phyloP scores from a whole-genome alignment of 208 protist species.

The Trypanosoma lewisi region DNA sequence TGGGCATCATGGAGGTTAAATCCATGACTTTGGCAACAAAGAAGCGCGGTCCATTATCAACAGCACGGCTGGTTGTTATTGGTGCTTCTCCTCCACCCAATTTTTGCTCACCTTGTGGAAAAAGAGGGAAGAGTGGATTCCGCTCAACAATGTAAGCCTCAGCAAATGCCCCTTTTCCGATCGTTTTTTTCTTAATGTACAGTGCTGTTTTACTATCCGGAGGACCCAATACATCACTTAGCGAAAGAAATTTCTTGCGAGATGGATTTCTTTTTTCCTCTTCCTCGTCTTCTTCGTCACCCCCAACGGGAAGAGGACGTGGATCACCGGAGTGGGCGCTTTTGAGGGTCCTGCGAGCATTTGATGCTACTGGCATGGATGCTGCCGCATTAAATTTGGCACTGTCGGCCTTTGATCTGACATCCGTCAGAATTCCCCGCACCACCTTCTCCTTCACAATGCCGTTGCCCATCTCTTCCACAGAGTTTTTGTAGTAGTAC shows the following conservation, averaged over 20 bases:
- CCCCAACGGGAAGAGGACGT: constrained; percentile 31
- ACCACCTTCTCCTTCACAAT: not conserved
- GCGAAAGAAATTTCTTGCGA: not conserved
- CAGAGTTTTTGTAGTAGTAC: not conserved
- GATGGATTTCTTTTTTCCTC: not conserved
- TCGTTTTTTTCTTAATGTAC: constrained; percentile 64
- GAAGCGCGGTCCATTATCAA: constrained; percentile 7
- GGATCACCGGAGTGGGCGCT: constrained; percentile 8
- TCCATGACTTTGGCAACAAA: constrained; percentile 90
- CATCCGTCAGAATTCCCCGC: not conserved
- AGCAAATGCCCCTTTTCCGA: constrained; percentile 91
- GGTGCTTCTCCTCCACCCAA: constrained; percentile 31
- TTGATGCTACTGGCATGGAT: not conserved
- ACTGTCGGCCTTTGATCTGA: not conserved
- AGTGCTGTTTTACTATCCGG: constrained; percentile 27
- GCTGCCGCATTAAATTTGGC: not conserved
- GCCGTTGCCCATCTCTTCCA: not conserved
- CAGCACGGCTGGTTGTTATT: constrained; percentile 10
- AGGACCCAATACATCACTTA: constrained; percentile 31
- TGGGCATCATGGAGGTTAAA: constrained; percentile 56
- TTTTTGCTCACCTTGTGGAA: constrained; percentile 31
- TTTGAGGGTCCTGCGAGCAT: not conserved
- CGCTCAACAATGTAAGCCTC: constrained; percentile 80
- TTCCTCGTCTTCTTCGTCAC: not conserved
- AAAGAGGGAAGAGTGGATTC: constrained; percentile 37